Evolutionary conservation across 495 filamentous ascomycete species (phyloP), one percentile per base, ranked within the genome.

Genomic region (Corynascus novoguineensis): DNA sequence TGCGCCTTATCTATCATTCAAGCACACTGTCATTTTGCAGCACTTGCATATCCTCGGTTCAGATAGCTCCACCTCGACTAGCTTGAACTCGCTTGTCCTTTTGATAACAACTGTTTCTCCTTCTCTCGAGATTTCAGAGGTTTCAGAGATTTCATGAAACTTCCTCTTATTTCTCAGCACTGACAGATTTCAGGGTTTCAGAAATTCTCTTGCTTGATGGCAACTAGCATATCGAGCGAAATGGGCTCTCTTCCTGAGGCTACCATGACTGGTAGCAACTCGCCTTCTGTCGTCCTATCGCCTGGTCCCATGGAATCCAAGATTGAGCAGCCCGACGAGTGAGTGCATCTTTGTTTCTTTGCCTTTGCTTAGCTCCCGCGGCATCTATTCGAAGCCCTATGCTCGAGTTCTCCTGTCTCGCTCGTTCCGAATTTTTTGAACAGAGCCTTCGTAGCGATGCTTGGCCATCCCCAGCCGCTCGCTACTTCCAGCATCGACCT

Each of bases 251-350:
- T 40, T 24, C 21, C 32, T 4, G 53, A 49, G 25, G 22, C 53
- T 25, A n/a, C 32, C 25, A 50, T 9, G 27, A 35, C 25, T 1
- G 27, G 8, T 11, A 29, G 51, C 6, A 14, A n/a, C 19, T 14
- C 35, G 28, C 19, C 21, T 21, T 32, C 28, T 6, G 17, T 21
- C 12, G 29, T 12, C 14, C 21, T 27, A 1, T 57, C 55, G 42
- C 46, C 55, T 17, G 22, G 45, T 22, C 45, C 4, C 21, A 42
- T 44, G 2, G 46, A 34, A 4, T 12, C 55, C n/a, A 50, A 42
- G 10, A 19, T 44, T 34, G 55, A 57, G 27, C 55, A 41, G 14
- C n/a, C 15, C 25, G 45, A 50, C 9, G 55, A 50, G 55, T 57
- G 32, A 57, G 55, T 57, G 1, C 11, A 44, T 8, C 5, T 17